phyloP scores from a whole-genome alignment of 2,329 filamentous ascomycete species.

The Ramularia endophylla region DNA sequence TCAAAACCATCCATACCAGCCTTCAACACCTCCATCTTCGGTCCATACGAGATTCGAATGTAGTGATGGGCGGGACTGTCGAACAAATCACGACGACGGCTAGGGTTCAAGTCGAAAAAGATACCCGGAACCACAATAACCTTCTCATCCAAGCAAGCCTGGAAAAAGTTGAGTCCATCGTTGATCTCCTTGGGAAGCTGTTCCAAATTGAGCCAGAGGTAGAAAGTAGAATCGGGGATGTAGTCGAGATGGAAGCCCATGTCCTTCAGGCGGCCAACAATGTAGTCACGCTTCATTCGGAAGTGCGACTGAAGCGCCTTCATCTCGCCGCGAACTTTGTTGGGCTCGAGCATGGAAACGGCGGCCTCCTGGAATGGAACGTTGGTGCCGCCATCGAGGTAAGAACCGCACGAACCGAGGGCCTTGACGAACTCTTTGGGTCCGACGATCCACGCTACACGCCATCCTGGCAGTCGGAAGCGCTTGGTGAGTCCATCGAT shows the following conservation, averaged over 20 bases:
- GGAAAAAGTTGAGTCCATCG: conserved; percentile 95
- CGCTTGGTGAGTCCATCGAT: conserved; percentile 96
- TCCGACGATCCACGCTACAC: conserved; percentile 92
- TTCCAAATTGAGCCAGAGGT: conserved; percentile 68
- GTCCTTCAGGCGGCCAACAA: conserved; percentile 67
- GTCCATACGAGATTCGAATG: conserved; percentile 78
- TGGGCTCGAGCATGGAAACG: conserved; percentile 85
- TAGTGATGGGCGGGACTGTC: conserved; percentile 92
- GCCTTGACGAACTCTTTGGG: conserved; percentile 96
- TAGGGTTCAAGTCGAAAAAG: conserved; percentile 95
- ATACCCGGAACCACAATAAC: conserved; percentile 96
- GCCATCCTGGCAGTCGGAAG: conserved; percentile 92
- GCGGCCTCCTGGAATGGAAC: conserved; percentile 95
- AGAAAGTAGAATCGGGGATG: conserved; percentile 88
- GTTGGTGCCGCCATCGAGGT: conserved; percentile 90
- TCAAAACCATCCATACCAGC: conserved; percentile 80
- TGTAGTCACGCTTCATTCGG: conserved; percentile 87
- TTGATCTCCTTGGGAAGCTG: conserved; percentile 73
- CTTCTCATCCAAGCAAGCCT: conserved; percentile 86
- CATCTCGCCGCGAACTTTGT: conserved; percentile 79
- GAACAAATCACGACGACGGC: conserved; percentile 81
- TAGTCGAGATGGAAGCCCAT: conserved; percentile 81
- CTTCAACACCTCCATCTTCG: conserved; percentile 70
- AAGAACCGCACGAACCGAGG: conserved; percentile 85
- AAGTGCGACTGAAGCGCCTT: conserved; percentile 83